A percentile compares a stretch with the other conserved stretches of the same genome.
Conservation (phyloP, 2,329 filamentous ascomycete genomes). For the Ophiobolus disseminans region DNA sequence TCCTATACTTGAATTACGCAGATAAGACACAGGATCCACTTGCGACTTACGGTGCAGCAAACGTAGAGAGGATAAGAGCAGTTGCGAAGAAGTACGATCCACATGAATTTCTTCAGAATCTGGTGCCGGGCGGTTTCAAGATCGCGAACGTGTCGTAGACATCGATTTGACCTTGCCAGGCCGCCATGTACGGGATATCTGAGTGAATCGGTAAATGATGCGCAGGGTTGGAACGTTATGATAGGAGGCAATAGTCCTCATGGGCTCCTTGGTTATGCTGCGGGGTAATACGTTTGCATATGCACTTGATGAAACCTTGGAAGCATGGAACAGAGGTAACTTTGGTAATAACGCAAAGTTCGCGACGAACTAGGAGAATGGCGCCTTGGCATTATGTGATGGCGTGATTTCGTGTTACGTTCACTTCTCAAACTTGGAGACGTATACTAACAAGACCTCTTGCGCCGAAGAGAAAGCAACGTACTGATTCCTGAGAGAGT, state of each 20-base stretch:
- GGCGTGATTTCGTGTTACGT: neutral
- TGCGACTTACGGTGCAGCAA: constrained; percentile 25
- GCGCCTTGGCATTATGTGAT: constrained; percentile 6
- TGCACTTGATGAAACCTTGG: too few relatives aligned
- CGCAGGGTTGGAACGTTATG: too few relatives aligned
- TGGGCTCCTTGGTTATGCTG: too few relatives aligned
- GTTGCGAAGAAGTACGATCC: constrained; percentile 32
- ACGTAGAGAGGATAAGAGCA: constrained; percentile 28
- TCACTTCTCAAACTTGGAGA: neutral
- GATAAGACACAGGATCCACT: constrained; percentile 29
- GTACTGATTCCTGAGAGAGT: too few relatives aligned
- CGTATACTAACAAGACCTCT: too few relatives aligned
- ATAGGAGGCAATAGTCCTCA: too few relatives aligned
- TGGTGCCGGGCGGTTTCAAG: constrained; percentile 39
- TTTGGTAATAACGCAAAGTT: too few relatives aligned
- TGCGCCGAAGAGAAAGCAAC: too few relatives aligned
- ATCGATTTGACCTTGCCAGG: neutral
- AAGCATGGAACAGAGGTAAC: too few relatives aligned
- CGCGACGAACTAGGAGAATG: neutral
- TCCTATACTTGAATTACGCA: constrained; percentile 46
- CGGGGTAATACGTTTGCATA: too few relatives aligned
- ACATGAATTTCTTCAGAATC: constrained; percentile 30
- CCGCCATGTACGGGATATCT: too few relatives aligned
- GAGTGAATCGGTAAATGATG: too few relatives aligned
- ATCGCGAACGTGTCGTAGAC: constrained; percentile 20